Percentiles rank a stretch among this genome's conserved stretches.
Conservation (phyloP, 371 early-diverging fungal species). For the Funneliformis caledonium region DNA sequence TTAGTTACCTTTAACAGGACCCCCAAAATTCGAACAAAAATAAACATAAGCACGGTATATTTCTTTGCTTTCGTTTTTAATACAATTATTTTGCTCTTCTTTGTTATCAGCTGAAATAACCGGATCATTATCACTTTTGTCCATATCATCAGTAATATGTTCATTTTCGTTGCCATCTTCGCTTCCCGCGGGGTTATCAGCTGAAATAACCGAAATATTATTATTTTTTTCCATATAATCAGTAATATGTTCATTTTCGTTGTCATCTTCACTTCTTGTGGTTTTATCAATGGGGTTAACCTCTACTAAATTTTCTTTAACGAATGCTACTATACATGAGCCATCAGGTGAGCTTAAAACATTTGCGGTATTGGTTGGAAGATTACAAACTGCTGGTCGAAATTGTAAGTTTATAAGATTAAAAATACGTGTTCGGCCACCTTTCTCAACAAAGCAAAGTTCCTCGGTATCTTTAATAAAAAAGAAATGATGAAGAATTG, state of each 20-base stretch:
- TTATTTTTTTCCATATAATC: background rate
- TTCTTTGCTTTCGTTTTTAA: background rate
- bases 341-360: constrained; percentile 21
- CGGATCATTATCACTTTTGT: background rate
- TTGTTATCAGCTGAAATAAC: background rate
- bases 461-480: constrained; percentile 21
- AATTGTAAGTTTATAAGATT: background rate
- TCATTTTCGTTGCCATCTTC: background rate
- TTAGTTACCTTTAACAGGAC: background rate
- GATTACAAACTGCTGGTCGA: background rate
- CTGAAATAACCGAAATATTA: background rate
- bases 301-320: background rate
- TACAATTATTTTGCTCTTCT: background rate
- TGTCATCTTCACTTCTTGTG: background rate
- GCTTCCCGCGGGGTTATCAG: background rate
- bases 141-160: too few relatives aligned
- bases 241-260: background rate
- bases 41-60: background rate
- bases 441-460: constrained; percentile 21
- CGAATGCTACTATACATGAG: constrained; percentile 17
- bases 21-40: background rate
- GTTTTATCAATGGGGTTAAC: background rate
- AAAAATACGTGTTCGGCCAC: constrained; percentile 1
- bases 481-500: constrained; percentile 5
- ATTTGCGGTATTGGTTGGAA: constrained; percentile 8